These are phyloP conservation scores for Talaromyces liani DNA, from an alignment of 495 filamentous ascomycete genomes.

Conservation along the genomic window DNA sequence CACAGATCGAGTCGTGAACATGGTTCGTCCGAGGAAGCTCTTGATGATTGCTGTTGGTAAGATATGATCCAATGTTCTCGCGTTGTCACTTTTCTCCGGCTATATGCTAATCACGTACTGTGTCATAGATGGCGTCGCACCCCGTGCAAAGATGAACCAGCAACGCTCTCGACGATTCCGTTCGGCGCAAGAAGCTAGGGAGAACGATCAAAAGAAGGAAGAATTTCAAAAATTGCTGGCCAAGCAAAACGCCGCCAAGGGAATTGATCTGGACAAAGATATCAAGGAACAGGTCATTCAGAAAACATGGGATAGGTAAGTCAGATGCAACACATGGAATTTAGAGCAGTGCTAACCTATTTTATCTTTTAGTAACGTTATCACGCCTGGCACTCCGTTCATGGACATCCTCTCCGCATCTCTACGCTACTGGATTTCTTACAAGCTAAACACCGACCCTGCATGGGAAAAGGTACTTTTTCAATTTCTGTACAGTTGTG, in stretches of 20 bases:
- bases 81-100: not conserved
- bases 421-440: conserved; percentile 89
- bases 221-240: conserved; percentile 77
- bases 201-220: conserved; percentile 86
- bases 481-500: not conserved
- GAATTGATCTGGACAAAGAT: conserved; percentile 47
- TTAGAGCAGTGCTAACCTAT: not conserved
- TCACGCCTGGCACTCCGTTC: conserved; percentile 96
- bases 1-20: conserved; percentile 95
- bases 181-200: conserved; percentile 86
- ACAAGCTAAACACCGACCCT: conserved; percentile 95
- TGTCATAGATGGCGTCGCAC: conserved; percentile 76
- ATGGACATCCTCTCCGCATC: conserved; percentile 95
- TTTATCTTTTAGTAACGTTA: conserved; percentile 59
- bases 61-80: conserved; percentile 18
- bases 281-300: conserved; percentile 60
- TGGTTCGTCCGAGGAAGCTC: conserved; percentile 91
- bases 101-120: conserved; percentile 16
- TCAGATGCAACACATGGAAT: not conserved
- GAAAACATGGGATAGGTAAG: conserved; percentile 79
- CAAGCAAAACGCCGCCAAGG: conserved; percentile 52
- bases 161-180: conserved; percentile 88
- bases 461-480: conserved; percentile 72
- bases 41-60: conserved; percentile 96
- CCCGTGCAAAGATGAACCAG: conserved; percentile 95